Conservation (phyloP, 2,329 filamentous ascomycete genomes). For the Ilyonectria mors-panacis region DNA sequence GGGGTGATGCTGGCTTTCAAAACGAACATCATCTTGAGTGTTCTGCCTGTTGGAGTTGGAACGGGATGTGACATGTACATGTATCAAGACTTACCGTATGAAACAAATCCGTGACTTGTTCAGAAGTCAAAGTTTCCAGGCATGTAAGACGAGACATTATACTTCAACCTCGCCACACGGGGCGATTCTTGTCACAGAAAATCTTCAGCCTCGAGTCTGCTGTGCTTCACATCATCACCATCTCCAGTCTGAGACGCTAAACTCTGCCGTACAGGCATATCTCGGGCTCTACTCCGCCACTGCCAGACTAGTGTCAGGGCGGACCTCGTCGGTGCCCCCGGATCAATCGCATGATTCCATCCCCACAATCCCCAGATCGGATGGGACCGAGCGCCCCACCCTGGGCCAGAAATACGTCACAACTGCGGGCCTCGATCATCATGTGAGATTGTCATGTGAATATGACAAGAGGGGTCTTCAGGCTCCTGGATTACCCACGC, state of each 20-base stretch:
- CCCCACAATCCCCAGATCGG: slow-evolving; percentile 27
- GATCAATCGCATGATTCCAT: slow-evolving; percentile 24
- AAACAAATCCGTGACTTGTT: slow-evolving; percentile 18
- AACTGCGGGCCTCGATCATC: slow-evolving; percentile 31
- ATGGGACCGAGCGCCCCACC: slow-evolving; percentile 35
- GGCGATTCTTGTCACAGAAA: slow-evolving; percentile 2
- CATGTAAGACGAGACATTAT: slow-evolving; percentile 4
- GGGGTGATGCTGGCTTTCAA: not conserved
- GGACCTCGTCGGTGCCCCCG: slow-evolving; percentile 9
- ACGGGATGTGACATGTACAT: not conserved
- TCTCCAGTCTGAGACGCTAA: slow-evolving; percentile 13
- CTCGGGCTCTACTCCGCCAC: not conserved
- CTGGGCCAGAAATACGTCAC: slow-evolving; percentile 27
- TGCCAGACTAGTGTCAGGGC: not conserved
- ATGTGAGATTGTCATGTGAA: slow-evolving; percentile 48
- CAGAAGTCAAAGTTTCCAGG: not conserved
- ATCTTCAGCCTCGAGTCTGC: not conserved
- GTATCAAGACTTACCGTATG: not conserved
- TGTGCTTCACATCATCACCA: slow-evolving; percentile 7
- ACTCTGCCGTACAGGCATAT: slow-evolving; percentile 19
- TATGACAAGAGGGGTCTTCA: slow-evolving; percentile 14
- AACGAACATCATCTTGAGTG: not conserved
- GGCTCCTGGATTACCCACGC: not conserved
- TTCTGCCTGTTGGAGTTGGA: not conserved
- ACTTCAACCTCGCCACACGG: slow-evolving; percentile 5